Conservation (phyloP, 202 grass and related monocot species). For the Elaeis oleifera region DNA sequence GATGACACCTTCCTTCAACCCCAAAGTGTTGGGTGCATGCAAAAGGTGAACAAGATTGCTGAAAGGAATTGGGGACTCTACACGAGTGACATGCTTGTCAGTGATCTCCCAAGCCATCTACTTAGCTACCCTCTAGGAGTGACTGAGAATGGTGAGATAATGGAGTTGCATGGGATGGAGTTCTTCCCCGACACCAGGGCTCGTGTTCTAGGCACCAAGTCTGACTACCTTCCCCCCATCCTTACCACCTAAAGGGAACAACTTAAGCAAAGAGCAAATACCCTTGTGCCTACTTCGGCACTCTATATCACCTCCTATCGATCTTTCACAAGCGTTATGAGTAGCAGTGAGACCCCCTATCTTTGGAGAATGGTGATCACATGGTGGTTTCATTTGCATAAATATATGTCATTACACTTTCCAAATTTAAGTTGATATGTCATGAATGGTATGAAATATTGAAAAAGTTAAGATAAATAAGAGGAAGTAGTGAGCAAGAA, state of each 20-base stretch:
- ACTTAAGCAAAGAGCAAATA: no score
- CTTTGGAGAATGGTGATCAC: no score
- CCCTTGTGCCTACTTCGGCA: no score
- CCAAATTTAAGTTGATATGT: no score
- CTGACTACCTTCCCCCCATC: conserved; percentile 50
- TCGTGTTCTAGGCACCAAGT: conserved; percentile 44
- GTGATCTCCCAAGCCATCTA: conserved; percentile 63
- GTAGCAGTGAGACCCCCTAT: no score
- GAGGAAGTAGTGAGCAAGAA: no score
- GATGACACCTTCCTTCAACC: conserved; percentile 20
- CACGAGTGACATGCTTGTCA: conserved; percentile 6
- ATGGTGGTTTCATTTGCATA: no score
- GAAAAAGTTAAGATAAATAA: no score
- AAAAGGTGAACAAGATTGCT: conserved; percentile 17
- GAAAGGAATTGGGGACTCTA: conserved; percentile 16
- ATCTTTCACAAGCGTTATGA: no score
- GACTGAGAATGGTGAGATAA: conserved; percentile 11
- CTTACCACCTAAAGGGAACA: conserved; percentile 50
- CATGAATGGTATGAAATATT: no score
- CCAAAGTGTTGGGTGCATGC: conserved; percentile 7
- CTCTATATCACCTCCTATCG: no score
- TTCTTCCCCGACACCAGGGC: conserved; percentile 73
- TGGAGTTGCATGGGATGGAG: conserved; percentile 4
- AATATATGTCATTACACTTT: no score
- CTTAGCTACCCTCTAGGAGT: conserved; percentile 54